These are phyloP conservation scores for Trametes meyenii DNA, from an alignment of 768 basidiomycete genomes.

Conservation along the genomic window DNA sequence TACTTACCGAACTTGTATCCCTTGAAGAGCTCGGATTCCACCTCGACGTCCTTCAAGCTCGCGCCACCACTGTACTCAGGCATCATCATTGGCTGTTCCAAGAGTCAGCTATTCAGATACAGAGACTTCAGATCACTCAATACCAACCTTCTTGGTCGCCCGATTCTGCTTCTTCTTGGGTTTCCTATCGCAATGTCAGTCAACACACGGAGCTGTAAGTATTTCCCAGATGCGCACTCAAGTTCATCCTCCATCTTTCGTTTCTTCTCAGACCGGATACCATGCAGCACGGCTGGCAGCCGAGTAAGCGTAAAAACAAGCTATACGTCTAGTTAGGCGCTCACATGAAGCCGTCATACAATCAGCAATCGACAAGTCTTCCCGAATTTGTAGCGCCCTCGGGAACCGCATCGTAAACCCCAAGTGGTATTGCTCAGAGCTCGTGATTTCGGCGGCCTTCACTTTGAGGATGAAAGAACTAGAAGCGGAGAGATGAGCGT, in stretches of 20 bases:
- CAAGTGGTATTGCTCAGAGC: conserved; percentile 66
- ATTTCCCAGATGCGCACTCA: conserved; percentile 41
- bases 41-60: conserved; percentile 59
- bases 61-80: conserved; percentile 63
- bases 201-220: background rate
- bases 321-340: conserved; percentile 7
- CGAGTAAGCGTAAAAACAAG: too few relatives aligned
- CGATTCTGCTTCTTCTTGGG: conserved; percentile 64
- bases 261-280: conserved; percentile 65
- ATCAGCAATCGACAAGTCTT: conserved; percentile 73
- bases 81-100: conserved; percentile 54
- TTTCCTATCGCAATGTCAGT: conserved; percentile 26
- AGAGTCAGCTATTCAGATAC: too few relatives aligned
- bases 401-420: conserved; percentile 95
- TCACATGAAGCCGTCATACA: conserved; percentile 73
- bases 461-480: conserved; percentile 94
- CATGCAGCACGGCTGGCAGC: conserved; percentile 54
- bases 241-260: conserved; percentile 69
- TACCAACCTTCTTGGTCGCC: conserved; percentile 50
- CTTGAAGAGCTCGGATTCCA: conserved; percentile 68
- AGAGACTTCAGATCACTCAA: background rate
- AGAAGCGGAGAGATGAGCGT: background rate
- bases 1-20: conserved; percentile 79
- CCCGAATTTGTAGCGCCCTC: conserved; percentile 76
- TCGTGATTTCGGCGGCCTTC: conserved; percentile 90